Evolutionary conservation across 257 asterid genomes (phyloP), one percentile per base, ranked within the genome.

Genomic region (Solanum neorickii): DNA sequence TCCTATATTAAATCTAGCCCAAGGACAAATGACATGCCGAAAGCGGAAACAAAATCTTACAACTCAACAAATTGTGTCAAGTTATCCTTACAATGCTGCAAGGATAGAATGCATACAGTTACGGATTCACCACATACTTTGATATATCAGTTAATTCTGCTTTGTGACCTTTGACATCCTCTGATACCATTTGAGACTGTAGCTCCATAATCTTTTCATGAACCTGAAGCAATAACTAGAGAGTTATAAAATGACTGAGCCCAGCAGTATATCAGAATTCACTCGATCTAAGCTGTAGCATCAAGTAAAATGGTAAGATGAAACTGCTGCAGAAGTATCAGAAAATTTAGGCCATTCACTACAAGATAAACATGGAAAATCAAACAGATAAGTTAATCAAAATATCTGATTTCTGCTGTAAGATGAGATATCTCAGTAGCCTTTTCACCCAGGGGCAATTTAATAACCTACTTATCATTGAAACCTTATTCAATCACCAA

Each of bases 181-280:
- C 93, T 86, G 49, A 12, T 85, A 86, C 86, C 86, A 86, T 86
- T 88, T 84, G 91, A 82, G 95, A 91, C 88, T 91, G 94, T 72
- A 94, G 92, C 91, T 93, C 98, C 89, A 87, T 88, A 44, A 96
- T 93, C 87, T 94, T 93, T 88, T 88, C 94, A 84, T 94, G 94
- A 87, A 95, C 90, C 98, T 96, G 91, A 75, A 76, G 65, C 87
- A 70, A 87, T 86, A 69, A 66, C 66, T 59, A 83, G 82, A 86
- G 12, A 47, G 47, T 23, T 1, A 3, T 21, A 85, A 76, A 23
- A 47, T 73, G 41, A 41, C 42, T 78, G 25, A 27, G 84, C 84
- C 29, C 6, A 31, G 84, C 68, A 80, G 25, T 88, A 23, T 21
- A 60, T 66, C 39, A 31, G 21, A 60, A 77, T 5, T 41, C 44